Percentiles rank a stretch among this genome's conserved stretches.
phyloP scores from a whole-genome alignment of 371 early-diverging fungal species.

The Mortierella sp. region DNA sequence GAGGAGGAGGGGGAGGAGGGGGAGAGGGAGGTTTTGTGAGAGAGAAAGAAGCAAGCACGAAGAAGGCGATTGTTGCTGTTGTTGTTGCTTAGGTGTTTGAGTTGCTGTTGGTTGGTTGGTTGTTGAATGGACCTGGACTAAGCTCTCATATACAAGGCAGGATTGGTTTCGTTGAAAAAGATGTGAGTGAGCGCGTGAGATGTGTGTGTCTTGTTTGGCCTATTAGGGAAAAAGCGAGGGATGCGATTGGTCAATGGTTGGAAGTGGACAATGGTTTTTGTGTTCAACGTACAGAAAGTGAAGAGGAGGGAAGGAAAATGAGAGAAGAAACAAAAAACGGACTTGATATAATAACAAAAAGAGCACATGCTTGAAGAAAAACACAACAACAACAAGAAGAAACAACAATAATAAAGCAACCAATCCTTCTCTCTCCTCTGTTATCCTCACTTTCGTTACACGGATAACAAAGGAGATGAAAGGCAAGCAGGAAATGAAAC shows the following conservation, averaged over 20 bases:
- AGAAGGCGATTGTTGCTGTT: not conserved
- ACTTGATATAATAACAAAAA: not conserved
- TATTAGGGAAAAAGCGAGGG: not conserved
- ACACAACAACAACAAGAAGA: not conserved
- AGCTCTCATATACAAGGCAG: not conserved
- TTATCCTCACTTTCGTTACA: not conserved
- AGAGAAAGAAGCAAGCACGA: not conserved
- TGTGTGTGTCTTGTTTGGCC: not conserved
- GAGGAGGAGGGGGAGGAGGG: no score
- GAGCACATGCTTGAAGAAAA: conserved; percentile 8
- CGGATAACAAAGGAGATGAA: not conserved
- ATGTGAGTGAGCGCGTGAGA: not conserved
- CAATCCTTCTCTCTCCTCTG: not conserved
- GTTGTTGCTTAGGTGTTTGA: not conserved
- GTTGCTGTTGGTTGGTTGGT: not conserved
- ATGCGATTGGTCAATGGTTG: not conserved
- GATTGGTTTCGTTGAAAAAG: not conserved
- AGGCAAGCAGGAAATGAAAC: not conserved
- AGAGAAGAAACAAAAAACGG: conserved; percentile 3
- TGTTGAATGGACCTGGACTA: not conserved
- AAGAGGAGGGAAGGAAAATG: not conserved
- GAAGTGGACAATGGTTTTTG: not conserved
- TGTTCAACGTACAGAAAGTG: not conserved
- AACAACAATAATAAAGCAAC: not conserved
- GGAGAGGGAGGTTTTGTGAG: not conserved